Evolutionary conservation across 1,284 basidiomycete genomes (phyloP).

Genomic region (Bondarzewia mesenterica): DNA sequence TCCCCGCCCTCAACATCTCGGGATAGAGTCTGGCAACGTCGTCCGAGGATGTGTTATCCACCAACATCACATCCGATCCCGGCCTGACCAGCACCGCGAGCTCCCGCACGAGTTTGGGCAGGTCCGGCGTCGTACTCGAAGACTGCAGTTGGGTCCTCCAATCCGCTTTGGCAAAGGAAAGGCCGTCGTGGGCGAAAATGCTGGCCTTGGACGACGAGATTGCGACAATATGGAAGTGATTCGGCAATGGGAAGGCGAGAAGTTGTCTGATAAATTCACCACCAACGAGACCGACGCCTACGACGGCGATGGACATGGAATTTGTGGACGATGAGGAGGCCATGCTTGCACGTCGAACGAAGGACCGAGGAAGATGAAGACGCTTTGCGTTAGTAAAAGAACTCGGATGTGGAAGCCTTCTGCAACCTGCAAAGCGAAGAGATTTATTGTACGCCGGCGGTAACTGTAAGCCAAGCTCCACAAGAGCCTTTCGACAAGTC

Average conservation of each 20-base stretch:
- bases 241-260: slow-evolving; percentile 52
- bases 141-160: slow-evolving; percentile 42
- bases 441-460: no score
- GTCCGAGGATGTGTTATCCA: slow-evolving; percentile 93
- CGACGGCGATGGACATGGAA: slow-evolving; percentile 45
- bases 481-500: no score
- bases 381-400: neutral
- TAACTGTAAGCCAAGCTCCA: no score
- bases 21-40: slow-evolving; percentile 83
- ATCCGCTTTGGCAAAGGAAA: slow-evolving; percentile 25
- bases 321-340: neutral
- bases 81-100: slow-evolving; percentile 36
- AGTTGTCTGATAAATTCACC: slow-evolving; percentile 76
- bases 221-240: slow-evolving; percentile 67
- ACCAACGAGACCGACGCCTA: slow-evolving; percentile 87
- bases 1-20: slow-evolving; percentile 67
- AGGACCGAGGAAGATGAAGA: neutral
- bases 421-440: no score
- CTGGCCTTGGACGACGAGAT: slow-evolving; percentile 73
- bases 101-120: slow-evolving; percentile 37
- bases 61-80: slow-evolving; percentile 63
- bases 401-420: neutral
- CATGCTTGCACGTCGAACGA: neutral
- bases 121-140: slow-evolving; percentile 34
- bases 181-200: slow-evolving; percentile 46